Evolutionary conservation across 306 rosid genomes (phyloP).

Genomic region (Rosa multiflora): DNA sequence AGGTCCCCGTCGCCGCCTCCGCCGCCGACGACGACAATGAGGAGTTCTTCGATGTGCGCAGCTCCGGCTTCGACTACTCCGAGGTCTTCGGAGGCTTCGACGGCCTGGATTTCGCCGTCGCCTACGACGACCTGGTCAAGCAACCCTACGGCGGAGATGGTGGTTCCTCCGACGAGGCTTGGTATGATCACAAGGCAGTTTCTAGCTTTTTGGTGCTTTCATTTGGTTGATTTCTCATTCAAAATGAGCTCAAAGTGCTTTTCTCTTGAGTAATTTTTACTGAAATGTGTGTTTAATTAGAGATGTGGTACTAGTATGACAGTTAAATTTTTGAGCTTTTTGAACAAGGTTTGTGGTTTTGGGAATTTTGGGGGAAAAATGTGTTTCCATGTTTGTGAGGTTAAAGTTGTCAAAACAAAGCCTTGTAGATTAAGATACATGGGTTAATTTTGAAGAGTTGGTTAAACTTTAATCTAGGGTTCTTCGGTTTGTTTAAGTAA

Average conservation of each 20-base stretch:
- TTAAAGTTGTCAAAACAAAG: not conserved
- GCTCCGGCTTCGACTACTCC: slow-evolving; percentile 59
- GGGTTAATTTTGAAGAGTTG: not conserved
- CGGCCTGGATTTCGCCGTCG: slow-evolving; percentile 58
- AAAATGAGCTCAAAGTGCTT: slow-evolving; percentile 8
- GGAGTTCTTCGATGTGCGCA: slow-evolving; percentile 60
- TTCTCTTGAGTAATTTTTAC: not conserved
- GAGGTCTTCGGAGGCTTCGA: slow-evolving; percentile 72
- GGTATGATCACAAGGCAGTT: slow-evolving; percentile 49
- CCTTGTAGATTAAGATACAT: slow-evolving; percentile 25
- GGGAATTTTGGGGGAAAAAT: not conserved
- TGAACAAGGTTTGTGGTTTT: not conserved
- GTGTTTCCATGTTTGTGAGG: slow-evolving; percentile 19
- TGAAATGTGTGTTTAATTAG: not conserved
- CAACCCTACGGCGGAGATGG: slow-evolving; percentile 25
- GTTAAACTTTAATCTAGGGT: slow-evolving; percentile 7
- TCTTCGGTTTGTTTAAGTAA: slow-evolving; percentile 13
- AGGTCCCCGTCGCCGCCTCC: slow-evolving; percentile 67
- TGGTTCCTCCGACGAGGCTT: slow-evolving; percentile 63
- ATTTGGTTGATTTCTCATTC: slow-evolving; percentile 25
- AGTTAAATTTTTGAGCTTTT: not conserved
- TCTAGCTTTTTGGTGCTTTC: slow-evolving; percentile 11
- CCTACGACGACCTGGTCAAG: slow-evolving; percentile 63
- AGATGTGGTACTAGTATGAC: not conserved
- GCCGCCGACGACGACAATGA: slow-evolving; percentile 44